Evolutionary conservation across 164 flowering plant species (phyloP).

Genomic region (Vitis riparia): DNA sequence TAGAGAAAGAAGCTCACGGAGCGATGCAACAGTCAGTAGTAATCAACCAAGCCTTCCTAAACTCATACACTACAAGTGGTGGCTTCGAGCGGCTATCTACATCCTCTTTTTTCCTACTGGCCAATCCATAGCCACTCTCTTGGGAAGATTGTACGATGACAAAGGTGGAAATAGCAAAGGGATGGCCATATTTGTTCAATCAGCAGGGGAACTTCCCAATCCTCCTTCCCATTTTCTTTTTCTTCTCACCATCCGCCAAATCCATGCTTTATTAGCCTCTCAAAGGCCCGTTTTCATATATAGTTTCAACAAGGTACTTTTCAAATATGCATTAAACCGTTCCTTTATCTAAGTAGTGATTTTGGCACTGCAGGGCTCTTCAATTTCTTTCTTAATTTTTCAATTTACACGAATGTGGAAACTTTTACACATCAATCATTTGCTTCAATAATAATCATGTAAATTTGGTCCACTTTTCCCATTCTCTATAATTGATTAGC

Average conservation of each 20-base stretch:
- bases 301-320: too few relatives aligned
- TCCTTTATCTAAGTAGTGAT: too few relatives aligned
- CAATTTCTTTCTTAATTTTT: too few relatives aligned
- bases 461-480: too few relatives aligned
- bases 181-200: constrained; percentile 35
- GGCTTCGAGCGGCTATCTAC: constrained; percentile 19
- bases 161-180: constrained; percentile 39
- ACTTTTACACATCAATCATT: too few relatives aligned
- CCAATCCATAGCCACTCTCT: constrained; percentile 33
- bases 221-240: constrained; percentile 22
- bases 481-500: too few relatives aligned
- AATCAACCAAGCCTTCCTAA: background rate
- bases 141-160: constrained; percentile 34
- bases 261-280: background rate
- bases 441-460: too few relatives aligned
- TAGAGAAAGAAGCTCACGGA: background rate
- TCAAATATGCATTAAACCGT: too few relatives aligned
- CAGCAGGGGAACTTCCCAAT: constrained; percentile 32
- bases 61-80: constrained; percentile 20
- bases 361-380: too few relatives aligned
- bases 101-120: constrained; percentile 22
- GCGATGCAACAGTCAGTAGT: background rate
- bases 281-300: too few relatives aligned
- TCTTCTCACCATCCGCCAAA: constrained; percentile 9
- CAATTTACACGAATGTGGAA: too few relatives aligned